A percentile compares a stretch with the other conserved stretches of the same genome.
Evolutionary conservation across 2,329 filamentous ascomycete species (phyloP).

Genomic region (Corinectria fuckeliana): DNA sequence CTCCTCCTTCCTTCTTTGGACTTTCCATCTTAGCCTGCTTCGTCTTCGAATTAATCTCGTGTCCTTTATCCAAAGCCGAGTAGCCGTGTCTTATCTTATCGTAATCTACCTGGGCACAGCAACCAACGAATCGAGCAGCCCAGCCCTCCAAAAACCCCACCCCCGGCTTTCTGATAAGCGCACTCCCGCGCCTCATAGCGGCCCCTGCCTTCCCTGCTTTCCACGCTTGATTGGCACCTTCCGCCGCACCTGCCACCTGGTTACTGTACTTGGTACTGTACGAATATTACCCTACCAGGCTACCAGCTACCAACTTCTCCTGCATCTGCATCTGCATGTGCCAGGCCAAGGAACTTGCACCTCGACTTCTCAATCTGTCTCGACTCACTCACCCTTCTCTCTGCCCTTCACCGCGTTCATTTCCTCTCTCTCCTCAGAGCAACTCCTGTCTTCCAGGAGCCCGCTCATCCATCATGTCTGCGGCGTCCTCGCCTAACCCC

Average conservation of each 20-base stretch:
- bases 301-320: slow-evolving; percentile 30
- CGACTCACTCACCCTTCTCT: slow-evolving; percentile 19
- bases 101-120: slow-evolving; percentile 10
- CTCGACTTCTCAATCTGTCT: slow-evolving; percentile 19
- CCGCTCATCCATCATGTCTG: slow-evolving; percentile 35
- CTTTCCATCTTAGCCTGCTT: background rate
- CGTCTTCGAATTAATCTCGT: slow-evolving; percentile 7
- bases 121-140: slow-evolving; percentile 6
- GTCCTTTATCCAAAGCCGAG: slow-evolving; percentile 9
- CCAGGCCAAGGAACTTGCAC: slow-evolving; percentile 28
- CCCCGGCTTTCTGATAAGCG: slow-evolving; percentile 28
- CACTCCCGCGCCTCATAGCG: slow-evolving; percentile 24
- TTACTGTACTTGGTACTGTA: background rate
- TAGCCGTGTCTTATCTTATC: slow-evolving; percentile 21
- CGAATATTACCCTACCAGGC: no score
- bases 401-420: slow-evolving; percentile 10
- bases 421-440: background rate
- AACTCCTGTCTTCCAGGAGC: slow-evolving; percentile 3
- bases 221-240: background rate
- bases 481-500: slow-evolving; percentile 27
- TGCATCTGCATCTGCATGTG: slow-evolving; percentile 37
- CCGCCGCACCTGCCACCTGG: background rate
- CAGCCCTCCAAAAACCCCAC: slow-evolving; percentile 19
- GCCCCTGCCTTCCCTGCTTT: background rate
- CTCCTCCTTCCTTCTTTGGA: background rate